Conservation (phyloP, 306 rosid species). For the Trifolium dubium region DNA sequence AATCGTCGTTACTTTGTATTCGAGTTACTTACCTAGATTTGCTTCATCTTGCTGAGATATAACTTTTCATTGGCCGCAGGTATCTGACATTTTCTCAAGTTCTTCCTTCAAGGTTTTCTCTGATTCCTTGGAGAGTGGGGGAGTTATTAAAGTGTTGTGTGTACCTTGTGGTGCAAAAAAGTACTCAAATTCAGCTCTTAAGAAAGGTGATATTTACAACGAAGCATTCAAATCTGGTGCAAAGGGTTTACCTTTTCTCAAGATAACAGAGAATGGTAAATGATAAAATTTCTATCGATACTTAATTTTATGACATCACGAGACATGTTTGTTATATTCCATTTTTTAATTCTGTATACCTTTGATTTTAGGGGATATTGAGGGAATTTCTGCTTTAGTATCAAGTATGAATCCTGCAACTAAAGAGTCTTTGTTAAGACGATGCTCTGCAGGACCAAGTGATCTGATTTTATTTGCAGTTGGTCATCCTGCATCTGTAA, state of each 20-base stretch:
- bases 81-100: constrained; percentile 76
- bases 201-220: constrained; percentile 78
- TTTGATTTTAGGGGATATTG: constrained; percentile 66
- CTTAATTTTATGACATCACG: neutral
- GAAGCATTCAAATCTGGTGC: constrained; percentile 89
- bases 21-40: constrained; percentile 12
- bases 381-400: constrained; percentile 81
- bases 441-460: constrained; percentile 66
- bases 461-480: constrained; percentile 86
- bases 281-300: constrained; percentile 12
- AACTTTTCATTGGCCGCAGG: constrained; percentile 57
- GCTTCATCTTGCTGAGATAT: constrained; percentile 39
- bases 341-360: constrained; percentile 31
- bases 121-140: constrained; percentile 76
- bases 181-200: constrained; percentile 89
- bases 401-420: constrained; percentile 72
- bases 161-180: constrained; percentile 77
- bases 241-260: constrained; percentile 89
- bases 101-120: constrained; percentile 85
- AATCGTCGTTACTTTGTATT: constrained; percentile 22
- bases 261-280: constrained; percentile 81
- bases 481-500: constrained; percentile 67
- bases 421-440: constrained; percentile 57
- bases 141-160: constrained; percentile 76
- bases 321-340: constrained; percentile 26